Evolutionary conservation across 176 grass and related monocot genomes (phyloP).

Genomic region (Eleusine coracana): DNA sequence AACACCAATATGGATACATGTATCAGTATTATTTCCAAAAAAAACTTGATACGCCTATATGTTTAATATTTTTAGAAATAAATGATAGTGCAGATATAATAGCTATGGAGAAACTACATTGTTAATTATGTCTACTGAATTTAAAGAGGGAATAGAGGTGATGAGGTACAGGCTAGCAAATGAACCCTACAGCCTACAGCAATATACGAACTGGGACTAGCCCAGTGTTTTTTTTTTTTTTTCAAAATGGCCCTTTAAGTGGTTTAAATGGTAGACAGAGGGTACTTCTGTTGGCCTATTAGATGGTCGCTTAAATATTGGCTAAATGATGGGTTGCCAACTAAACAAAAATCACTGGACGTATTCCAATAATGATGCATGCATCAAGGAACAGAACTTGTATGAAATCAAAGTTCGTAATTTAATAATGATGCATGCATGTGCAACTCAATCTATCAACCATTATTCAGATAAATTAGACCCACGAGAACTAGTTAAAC

Average conservation of each 20-base stretch:
- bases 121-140: background rate
- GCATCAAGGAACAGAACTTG: too few species aligned
- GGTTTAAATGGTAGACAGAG: too few species aligned
- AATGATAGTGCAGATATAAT: background rate
- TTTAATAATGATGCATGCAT: slow-evolving; percentile 1
- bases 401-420: background rate
- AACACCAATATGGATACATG: background rate
- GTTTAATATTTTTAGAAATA: background rate
- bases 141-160: background rate
- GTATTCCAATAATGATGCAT: too few species aligned
- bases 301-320: too few species aligned
- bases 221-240: too few species aligned
- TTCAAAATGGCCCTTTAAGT: too few species aligned
- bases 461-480: background rate
- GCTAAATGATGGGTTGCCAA: too few species aligned
- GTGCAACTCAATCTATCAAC: slow-evolving; percentile 9
- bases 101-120: background rate
- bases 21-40: background rate
- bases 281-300: too few species aligned
- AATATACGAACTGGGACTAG: background rate
- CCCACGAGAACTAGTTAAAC: background rate
- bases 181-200: background rate
- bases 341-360: too few species aligned
- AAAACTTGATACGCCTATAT: background rate
- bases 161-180: background rate